Evolutionary conservation across 495 filamentous ascomycete genomes (phyloP), one percentile per base, ranked within the genome.

Genomic region (Daldinia grandis): DNA sequence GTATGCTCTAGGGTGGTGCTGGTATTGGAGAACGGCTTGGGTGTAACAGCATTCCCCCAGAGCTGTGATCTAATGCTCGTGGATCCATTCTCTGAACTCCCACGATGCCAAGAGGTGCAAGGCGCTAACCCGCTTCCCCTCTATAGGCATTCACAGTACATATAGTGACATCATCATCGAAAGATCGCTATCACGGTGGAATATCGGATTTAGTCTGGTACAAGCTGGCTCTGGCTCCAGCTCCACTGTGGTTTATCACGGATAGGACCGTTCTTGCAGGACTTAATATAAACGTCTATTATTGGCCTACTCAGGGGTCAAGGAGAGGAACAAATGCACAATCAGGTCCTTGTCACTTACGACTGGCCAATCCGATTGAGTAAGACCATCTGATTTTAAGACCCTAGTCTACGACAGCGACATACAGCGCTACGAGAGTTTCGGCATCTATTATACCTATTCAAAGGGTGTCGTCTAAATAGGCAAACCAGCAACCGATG

Each of bases 131-230:
- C 10, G 30, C 24, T 54, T 66, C 57, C 65, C 64, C 62, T 68
- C 65, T 61, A 61, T 31, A 58, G 49, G 25, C 56, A 57, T 62
- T 49, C 38, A 53, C 56, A 65, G 62, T 57, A 21, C 42, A 40
- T 55, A 57, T 25, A 64, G 65, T 69, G 64, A 73, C 70, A 73
- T 73, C 60, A 73, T 69, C 60, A 69, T 68, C 70, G 65, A 73
- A 69, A 73, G 65, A 68, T 49, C 15, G 21, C 35, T 55, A 58
- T 71, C 47, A 53, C 50, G n/a, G 54, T 65, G 55, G 65, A 65
- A 57, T 62, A 31, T 72, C 50, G 64, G 59, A 14, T 37, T 33
- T 40, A 38, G 31, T 47, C 61, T 73, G 37, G 58, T 12, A 40
- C 42, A 58, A 53, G 54, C 28, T 28, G 59, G 42, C 51, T 61